These are phyloP conservation scores for Chlamydomonas sphaeroides DNA, from an alignment of 139 green algal species.

Conservation along the genomic window DNA sequence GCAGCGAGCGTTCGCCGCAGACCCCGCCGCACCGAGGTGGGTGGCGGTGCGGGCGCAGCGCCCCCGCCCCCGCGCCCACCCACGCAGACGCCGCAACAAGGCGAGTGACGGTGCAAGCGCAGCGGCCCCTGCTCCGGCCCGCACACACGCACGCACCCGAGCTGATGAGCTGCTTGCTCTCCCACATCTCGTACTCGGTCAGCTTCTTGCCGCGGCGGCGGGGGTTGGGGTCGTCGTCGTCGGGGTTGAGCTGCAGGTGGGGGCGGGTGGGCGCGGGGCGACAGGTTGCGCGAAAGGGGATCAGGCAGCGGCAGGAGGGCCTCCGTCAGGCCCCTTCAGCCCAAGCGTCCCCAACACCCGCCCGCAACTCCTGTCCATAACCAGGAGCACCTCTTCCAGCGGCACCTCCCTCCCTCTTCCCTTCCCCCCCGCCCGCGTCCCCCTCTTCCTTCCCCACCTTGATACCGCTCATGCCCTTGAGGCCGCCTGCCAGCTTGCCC, in stretches of 20 bases:
- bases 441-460: slow-evolving; percentile 12
- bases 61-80: too few relatives aligned
- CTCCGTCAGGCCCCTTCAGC: too few relatives aligned
- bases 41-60: too few relatives aligned
- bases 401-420: too few relatives aligned
- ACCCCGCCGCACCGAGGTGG: too few relatives aligned
- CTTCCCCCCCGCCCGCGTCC: not conserved
- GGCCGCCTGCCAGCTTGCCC: slow-evolving; percentile 35
- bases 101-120: too few relatives aligned
- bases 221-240: slow-evolving; percentile 40
- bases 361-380: not conserved
- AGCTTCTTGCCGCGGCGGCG: slow-evolving; percentile 71
- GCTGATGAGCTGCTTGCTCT: slow-evolving; percentile 83
- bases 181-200: slow-evolving; percentile 82
- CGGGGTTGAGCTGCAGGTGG: slow-evolving; percentile 19
- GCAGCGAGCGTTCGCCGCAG: too few relatives aligned
- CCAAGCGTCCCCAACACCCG: not conserved
- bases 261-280: not conserved
- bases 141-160: not conserved
- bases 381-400: not conserved
- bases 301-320: not conserved
- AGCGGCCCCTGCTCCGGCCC: not conserved
- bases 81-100: too few relatives aligned
- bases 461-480: slow-evolving; percentile 90
- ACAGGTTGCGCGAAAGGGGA: not conserved